Evolutionary conservation across 2,329 filamentous ascomycete genomes (phyloP), one percentile per base, ranked within the genome.

Genomic region (Hymenoscyphus scutula): DNA sequence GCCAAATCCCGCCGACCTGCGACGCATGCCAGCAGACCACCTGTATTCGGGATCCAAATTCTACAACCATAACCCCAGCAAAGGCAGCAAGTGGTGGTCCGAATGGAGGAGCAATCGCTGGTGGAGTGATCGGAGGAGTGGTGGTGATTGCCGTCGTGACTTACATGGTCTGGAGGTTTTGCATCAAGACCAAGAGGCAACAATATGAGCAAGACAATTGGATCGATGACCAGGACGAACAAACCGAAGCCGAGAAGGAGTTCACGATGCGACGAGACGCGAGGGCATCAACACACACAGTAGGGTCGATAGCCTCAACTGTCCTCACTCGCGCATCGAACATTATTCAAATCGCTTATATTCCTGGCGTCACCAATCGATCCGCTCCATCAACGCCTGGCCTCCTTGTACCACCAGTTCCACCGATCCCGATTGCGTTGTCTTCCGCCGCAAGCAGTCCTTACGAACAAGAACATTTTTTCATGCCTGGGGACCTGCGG

Each of bases 301-400:
- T 94, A 60, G 85, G 89, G 72, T 98, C 94, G 13, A 92, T 99
- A 74, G 95, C 95, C 17, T 97, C 93, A 10, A 98, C 94, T 29
- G 92, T 98, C 63, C 84, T 97, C 64, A 98, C 95, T 19, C 88
- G 95, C 65, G 95, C 95, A 56, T 98, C 95, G 72, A 99, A 99
- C 80, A 94, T 99, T 74, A 99, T 99, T 72, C 95, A 98, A 78
- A 99, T 99, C 77, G 95, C 95, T 61, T 99, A 98, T 76, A 98
- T 99, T 68, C 95, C 95, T 15, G 95, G 95, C 64, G 93, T 98
- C 71, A 97, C 92, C 64, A 97, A 97, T 78, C 86, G 94, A 69
- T 92, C 93, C 13, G 88, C 89, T 7, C 90, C 91, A 5, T 88
- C 89, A n/a, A 94, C 92, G 0, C 91, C 91, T 2, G 87, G 86